Base-by-base conservation (phyloP, 345 rosid species). In the Kandelia obovata region DNA sequence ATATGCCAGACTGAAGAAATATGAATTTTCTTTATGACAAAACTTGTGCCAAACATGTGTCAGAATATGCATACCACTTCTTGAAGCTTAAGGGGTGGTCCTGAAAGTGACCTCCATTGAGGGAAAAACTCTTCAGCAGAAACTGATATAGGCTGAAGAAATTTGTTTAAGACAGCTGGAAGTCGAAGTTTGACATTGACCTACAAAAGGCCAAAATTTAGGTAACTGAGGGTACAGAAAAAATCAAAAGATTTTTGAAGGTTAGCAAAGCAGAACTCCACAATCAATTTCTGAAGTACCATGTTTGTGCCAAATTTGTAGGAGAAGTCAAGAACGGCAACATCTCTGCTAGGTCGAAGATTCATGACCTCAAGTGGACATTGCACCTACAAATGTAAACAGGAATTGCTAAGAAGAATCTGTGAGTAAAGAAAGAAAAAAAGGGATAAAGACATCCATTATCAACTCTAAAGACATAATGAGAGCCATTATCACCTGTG, bases 1-100 rank as follows among this genome's bases (percentile, higher is more conserved):
- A 26, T 1, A 56, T 25, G 17, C 28, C 59, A 25, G 28, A 56
- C 28, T 2, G 9, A 1, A 30, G 60, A 27, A 30, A 27, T 5
- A 5, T 15, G 30, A 16, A 49, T 2, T 6, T 34, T 8, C 53
- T 5, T 21, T 28, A 65, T 53, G 34, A 16, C 26, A 56, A 56
- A 56, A 56, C 23, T 64, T 59, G 39, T 57, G 21, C 35, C 25
- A 27, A 63, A 62, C 15, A 58, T 59, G 37, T 47, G 35, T 70
- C 60, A 70, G 35, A 32, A 80, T 73, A 77, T 53, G 80, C 92
- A 68, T 86, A 96, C 99, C 78, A 96, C 99, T 92, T 96, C 99
- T 81, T 96, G 99, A 81, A 96, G 96, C 87, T 90, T 96, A 68
- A 96, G 78, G 32, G 98, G 98, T 66, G 97, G 97, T 49, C 99